A percentile compares a stretch with the other conserved stretches of the same genome.
Conservation (phyloP, 768 basidiomycete species). For the Lactarius psammicola region DNA sequence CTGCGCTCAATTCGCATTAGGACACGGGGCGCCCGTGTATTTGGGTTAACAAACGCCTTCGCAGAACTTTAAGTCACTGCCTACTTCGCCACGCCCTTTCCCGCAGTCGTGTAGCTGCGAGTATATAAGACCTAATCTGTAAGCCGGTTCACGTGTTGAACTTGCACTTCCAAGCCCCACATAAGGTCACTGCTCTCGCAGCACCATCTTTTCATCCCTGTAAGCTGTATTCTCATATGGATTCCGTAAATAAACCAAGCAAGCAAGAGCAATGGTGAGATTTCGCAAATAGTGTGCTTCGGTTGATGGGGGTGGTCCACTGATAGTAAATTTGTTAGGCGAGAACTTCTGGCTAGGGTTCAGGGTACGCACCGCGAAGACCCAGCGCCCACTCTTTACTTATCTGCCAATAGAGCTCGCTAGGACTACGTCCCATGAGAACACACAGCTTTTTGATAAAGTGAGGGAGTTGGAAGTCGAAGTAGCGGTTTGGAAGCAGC, state of each 20-base stretch:
- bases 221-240: constrained; percentile 18
- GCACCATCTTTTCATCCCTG: neutral
- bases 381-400: constrained; percentile 1
- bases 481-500: constrained; percentile 26
- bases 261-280: constrained; percentile 26
- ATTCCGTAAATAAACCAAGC: neutral
- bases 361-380: constrained; percentile 13
- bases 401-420: constrained; percentile 23
- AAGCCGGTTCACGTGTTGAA: neutral
- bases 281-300: neutral
- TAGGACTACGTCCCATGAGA: constrained; percentile 21
- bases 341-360: constrained; percentile 22
- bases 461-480: constrained; percentile 27
- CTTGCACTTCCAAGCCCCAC: constrained; percentile 6
- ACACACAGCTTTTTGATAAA: constrained; percentile 16
- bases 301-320: neutral
- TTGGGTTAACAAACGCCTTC: constrained; percentile 24
- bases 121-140: constrained; percentile 15
- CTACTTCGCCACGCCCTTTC: constrained; percentile 9
- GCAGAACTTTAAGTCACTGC: constrained; percentile 8
- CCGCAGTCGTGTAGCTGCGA: constrained; percentile 11
- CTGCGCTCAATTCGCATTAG: constrained; percentile 2
- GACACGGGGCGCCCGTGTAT: constrained; percentile 25
- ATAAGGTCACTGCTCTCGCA: constrained; percentile 3
- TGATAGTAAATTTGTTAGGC: constrained; percentile 11